phyloP scores from a whole-genome alignment of 1,284 basidiomycete genomes.

The Ceratobasidium sp. region DNA sequence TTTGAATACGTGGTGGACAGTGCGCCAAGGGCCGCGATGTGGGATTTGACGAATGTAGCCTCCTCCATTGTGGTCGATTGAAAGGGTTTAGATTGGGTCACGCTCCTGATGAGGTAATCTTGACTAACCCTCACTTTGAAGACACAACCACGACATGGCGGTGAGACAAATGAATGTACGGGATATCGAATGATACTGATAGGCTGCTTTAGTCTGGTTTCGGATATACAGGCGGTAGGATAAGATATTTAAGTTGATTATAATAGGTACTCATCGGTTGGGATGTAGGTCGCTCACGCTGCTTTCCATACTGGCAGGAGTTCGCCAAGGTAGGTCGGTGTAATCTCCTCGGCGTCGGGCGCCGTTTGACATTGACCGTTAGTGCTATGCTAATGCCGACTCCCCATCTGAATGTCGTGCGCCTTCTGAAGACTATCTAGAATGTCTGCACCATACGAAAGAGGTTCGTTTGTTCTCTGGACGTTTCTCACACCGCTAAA shows the following conservation, averaged over 20 bases:
- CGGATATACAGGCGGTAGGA: conserved; percentile 73
- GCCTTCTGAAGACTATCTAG: conserved; percentile 90
- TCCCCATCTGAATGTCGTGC: conserved; percentile 78
- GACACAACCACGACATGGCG: conserved; percentile 55
- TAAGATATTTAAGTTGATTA: conserved; percentile 8
- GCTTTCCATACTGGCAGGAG: conserved; percentile 94
- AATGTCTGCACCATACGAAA: conserved; percentile 92
- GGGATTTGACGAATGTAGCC: conserved; percentile 77
- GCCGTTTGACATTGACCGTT: conserved; percentile 11
- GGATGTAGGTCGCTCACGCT: conserved; percentile 82
- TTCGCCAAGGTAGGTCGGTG: conserved; percentile 75
- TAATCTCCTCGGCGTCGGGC: conserved; percentile 19
- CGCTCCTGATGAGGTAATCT: conserved; percentile 15
- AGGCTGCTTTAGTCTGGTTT: conserved; percentile 70
- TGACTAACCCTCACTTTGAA: conserved; percentile 17
- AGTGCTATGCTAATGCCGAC: conserved; percentile 93
- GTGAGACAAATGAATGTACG: conserved; percentile 53
- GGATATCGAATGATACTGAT: conserved; percentile 23
- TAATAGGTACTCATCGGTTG: conserved; percentile 43
- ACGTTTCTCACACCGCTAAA: conserved; percentile 37
- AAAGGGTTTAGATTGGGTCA: conserved; percentile 35
- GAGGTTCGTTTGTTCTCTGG: conserved; percentile 70
- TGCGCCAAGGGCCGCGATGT: conserved; percentile 74
- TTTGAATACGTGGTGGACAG: conserved; percentile 77
- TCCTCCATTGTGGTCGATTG: conserved; percentile 61